Base-by-base conservation (phyloP, 352 stramenopile genomes). In the Globisporangium abappressorium region DNA sequence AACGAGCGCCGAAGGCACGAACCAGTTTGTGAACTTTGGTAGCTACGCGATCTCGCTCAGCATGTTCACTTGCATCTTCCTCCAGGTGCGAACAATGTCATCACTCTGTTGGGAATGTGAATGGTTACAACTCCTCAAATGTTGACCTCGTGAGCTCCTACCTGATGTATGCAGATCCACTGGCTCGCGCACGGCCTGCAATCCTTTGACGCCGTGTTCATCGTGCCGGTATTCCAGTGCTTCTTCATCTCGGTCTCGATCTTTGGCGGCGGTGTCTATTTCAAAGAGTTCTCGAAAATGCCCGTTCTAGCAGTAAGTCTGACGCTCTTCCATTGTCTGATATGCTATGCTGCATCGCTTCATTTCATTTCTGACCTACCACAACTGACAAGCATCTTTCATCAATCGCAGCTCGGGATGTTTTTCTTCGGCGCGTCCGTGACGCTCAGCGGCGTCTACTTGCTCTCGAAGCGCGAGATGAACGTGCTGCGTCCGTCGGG, bases 231-330 rank as follows among this genome's bases (percentile, higher is more conserved):
- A 2, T 94, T 95, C 67, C 84, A 93, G 74, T 95, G 92, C 61
- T 97, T 97, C 71, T 97, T 95, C 75, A 97, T 94, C 56, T 94
- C 92, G 4, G 84, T 94, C n/a, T 92, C 83, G 24, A 92, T 97
- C 57, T 84, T 97, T 47, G 89, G 86, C 8, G 91, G 91, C 9
- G 91, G 89, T 12, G 78, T 97, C 5, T 97, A 97, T 71, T 97
- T 97, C 59, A 89, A 92, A 61, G 87, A 95, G 69, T 93, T 95
- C 63, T 67, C 75, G 8, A 71, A 64, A 38, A 91, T 95, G 79
- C 47, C 68, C 12, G 63, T 66, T 0, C 70, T 89, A 12, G 65
- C 79, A 56, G 78, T 85, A 66, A 26, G 72, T 74, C 20, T 34
- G 5, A 2, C 14, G 11, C 26, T 2, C 28, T 22, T 59, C 1